Percentiles rank a stretch among this genome's conserved stretches.
Conservation (phyloP, 2,329 filamentous ascomycete species). For the Alternaria brassicae region DNA sequence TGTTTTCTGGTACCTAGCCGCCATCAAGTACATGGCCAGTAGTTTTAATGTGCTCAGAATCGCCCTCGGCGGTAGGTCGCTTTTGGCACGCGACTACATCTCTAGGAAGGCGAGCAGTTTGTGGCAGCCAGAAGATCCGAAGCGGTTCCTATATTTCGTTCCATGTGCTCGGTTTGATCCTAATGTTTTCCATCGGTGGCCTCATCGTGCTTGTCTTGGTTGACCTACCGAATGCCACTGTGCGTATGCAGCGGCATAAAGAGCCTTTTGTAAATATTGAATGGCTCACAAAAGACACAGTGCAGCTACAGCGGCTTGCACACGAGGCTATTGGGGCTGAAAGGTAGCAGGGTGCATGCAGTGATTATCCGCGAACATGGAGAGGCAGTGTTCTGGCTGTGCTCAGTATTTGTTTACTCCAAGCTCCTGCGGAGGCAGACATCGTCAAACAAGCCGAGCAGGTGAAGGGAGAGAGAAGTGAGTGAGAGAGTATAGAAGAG, state of each 20-base stretch:
- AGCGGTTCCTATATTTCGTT: conserved; percentile 29
- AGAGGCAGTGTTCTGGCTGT: conserved; percentile 10
- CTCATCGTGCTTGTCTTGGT: conserved; percentile 20
- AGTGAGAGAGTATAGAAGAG: background rate
- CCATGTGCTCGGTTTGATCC: conserved; percentile 25
- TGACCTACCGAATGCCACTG: background rate
- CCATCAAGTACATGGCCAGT: too few relatives aligned
- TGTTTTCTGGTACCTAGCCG: too few relatives aligned
- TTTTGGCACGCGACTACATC: too few relatives aligned
- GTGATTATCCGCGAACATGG: conserved; percentile 10
- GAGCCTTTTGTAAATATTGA: conserved; percentile 15
- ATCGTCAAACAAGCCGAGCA: background rate
- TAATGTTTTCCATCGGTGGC: conserved; percentile 25
- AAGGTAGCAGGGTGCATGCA: conserved; percentile 6
- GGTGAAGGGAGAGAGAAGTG: too few relatives aligned
- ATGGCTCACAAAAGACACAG: conserved; percentile 19
- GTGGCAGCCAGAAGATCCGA: conserved; percentile 32
- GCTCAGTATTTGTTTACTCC: conserved; percentile 2
- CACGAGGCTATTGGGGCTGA: conserved; percentile 27
- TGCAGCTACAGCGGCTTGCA: conserved; percentile 34
- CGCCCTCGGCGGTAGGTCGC: too few relatives aligned
- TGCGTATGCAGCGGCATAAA: background rate
- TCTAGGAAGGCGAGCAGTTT: conserved; percentile 15
- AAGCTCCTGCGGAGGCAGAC: background rate
- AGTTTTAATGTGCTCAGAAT: too few relatives aligned